These are phyloP conservation scores for Singerocomus inundabilis DNA, from an alignment of 1,284 basidiomycete species.

Conservation along the genomic window DNA sequence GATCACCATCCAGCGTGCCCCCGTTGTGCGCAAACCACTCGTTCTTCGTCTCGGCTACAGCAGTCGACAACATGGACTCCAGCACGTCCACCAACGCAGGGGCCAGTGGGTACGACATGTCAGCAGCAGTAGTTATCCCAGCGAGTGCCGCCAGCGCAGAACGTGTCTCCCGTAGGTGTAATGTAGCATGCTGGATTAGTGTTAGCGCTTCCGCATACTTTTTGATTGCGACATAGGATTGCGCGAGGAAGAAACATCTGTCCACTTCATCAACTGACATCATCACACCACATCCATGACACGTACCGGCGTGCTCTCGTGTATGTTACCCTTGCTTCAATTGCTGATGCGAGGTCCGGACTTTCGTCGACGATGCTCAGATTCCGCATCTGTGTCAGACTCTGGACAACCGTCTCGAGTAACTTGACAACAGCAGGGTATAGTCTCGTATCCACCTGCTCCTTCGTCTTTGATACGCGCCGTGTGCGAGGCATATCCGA, in stretches of 20 bases:
- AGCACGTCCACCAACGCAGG: constrained; percentile 47
- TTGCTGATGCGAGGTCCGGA: constrained; percentile 72
- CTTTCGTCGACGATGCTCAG: constrained; percentile 87
- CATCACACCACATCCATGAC: background rate
- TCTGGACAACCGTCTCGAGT: constrained; percentile 82
- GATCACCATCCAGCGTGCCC: constrained; percentile 45
- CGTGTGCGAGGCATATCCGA: constrained; percentile 35
- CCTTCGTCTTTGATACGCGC: constrained; percentile 41
- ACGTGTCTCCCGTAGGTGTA: constrained; percentile 70
- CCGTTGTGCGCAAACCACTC: constrained; percentile 82
- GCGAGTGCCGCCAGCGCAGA: constrained; percentile 45
- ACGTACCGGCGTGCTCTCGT: constrained; percentile 72
- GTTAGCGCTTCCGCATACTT: constrained; percentile 70
- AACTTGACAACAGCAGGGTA: constrained; percentile 87
- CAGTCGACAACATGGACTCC: constrained; percentile 47
- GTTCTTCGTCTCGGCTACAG: constrained; percentile 62
- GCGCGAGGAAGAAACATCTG: constrained; percentile 70
- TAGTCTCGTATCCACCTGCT: constrained; percentile 61
- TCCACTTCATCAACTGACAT: constrained; percentile 2
- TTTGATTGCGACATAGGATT: constrained; percentile 66
- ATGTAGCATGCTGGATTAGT: constrained; percentile 63
- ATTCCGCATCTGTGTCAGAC: constrained; percentile 76
- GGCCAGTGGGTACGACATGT: constrained; percentile 51
- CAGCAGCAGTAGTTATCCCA: constrained; percentile 45
- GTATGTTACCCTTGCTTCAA: constrained; percentile 73